Evolutionary conservation across 257 asterid genomes (phyloP), one percentile per base, ranked within the genome.

Genomic region (Nemophila menziesii): DNA sequence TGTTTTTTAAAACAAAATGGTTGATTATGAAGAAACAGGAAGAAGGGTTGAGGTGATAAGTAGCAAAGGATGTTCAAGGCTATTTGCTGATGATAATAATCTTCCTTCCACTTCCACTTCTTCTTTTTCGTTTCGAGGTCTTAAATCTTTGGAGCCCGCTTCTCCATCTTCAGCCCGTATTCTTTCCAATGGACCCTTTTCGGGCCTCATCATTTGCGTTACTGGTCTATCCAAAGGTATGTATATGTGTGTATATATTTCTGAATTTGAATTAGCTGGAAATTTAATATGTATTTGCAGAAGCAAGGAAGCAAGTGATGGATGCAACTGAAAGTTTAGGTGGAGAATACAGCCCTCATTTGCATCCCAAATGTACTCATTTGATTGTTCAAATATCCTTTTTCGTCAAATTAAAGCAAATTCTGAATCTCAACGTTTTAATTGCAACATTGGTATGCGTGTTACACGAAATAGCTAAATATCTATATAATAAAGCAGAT

Each of bases 331-430:
- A 76, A 77, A 81, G 77, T 65, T 60, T 90, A 64, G 94, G 96
- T 55, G 99, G 99, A 24, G 80, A 62, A 67, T 90, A 90, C 58
- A 90, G 99, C 58, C 83, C 96, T 16, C 80, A 85, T 72, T 77
- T 90, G 59, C 94, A 85, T 58, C 85, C 89, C 51, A 92, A 74
- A 8, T 90, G 99, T 76, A 90, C 94, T 33, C 99, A 90, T 67
- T 72, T 90, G 94, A 93, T 90, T 64, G 99, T 85, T 69, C 93
- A 85, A 64, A 90, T 90, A 90, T 90, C 99, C 99, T 78, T 74
- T 63, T 44, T 57, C 7, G n/a, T n/a, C n/a, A n/a, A n/a, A n/a
- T n/a, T n/a, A n/a, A n/a, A n/a, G n/a, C n/a, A n/a, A n/a, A n/a
- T n/a, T n/a, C n/a, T n/a, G n/a, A n/a, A n/a, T n/a, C n/a, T n/a